Percentiles rank a stretch among this genome's conserved stretches.
phyloP scores from a whole-genome alignment of 176 grass and related monocot species.

The Elymus sibiricus region DNA sequence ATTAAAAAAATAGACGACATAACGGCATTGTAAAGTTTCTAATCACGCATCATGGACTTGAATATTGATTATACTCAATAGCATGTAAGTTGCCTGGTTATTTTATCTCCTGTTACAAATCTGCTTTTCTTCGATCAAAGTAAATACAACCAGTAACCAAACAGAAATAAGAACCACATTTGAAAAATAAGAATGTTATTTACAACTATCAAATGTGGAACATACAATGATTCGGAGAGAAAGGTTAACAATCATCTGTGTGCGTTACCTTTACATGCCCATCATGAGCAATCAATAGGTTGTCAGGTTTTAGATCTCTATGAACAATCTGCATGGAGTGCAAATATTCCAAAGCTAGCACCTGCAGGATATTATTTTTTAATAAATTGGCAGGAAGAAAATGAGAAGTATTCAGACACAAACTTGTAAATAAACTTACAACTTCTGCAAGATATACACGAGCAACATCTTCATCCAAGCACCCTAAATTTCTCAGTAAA shows the following conservation, averaged over 20 bases:
- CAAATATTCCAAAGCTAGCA: slow-evolving; percentile 97
- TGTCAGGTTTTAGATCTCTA: slow-evolving; percentile 98
- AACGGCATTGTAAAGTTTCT: neutral
- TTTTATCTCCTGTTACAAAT: slow-evolving; percentile 21
- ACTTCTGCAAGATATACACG: slow-evolving; percentile 99
- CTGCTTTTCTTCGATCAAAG: slow-evolving; percentile 11
- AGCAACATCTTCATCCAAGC: slow-evolving; percentile 96
- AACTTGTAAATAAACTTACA: slow-evolving; percentile 60
- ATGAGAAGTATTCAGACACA: slow-evolving; percentile 9
- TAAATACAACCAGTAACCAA: slow-evolving; percentile 2
- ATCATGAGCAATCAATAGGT: slow-evolving; percentile 98
- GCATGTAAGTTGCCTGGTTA: neutral
- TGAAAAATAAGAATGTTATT: neutral
- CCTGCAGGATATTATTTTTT: slow-evolving; percentile 42
- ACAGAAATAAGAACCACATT: neutral
- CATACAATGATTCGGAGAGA: slow-evolving; percentile 5
- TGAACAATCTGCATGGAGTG: slow-evolving; percentile 95
- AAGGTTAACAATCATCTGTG: slow-evolving; percentile 12
- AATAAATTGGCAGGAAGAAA: slow-evolving; percentile 11
- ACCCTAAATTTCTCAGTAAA: slow-evolving; percentile 94
- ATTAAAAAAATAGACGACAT: neutral
- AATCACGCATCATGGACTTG: neutral
- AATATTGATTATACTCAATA: slow-evolving; percentile 6
- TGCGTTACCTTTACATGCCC: slow-evolving; percentile 93
- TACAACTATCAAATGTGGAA: neutral